Evolutionary conservation across 805 yeast genomes (phyloP).

Genomic region (Cyberlindnera nakhonratchasimensis): DNA sequence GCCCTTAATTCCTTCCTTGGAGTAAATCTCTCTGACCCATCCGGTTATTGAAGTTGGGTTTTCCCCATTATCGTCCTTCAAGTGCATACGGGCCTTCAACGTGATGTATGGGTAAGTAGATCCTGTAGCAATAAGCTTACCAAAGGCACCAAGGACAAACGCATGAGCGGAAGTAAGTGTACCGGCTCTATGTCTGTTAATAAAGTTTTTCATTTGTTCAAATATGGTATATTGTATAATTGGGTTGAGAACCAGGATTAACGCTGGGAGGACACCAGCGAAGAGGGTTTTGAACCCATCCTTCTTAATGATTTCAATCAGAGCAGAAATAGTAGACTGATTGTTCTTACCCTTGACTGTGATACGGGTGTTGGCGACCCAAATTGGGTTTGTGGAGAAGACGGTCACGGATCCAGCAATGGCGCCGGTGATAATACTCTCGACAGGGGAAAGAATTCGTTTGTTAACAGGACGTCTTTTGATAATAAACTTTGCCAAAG

Average conservation of each 20-base stretch:
- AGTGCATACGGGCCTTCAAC: constrained; percentile 82
- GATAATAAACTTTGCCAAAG: constrained; percentile 48
- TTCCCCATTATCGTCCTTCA: constrained; percentile 41
- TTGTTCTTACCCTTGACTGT: constrained; percentile 46
- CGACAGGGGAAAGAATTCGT: constrained; percentile 20
- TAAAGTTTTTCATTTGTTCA: constrained; percentile 74
- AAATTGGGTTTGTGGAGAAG: constrained; percentile 78
- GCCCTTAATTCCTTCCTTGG: constrained; percentile 69
- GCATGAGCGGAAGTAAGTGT: constrained; percentile 67
- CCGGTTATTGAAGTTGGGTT: constrained; percentile 38
- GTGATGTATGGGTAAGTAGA: constrained; percentile 91
- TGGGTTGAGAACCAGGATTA: constrained; percentile 82
- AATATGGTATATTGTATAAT: constrained; percentile 88
- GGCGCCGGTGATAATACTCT: constrained; percentile 44
- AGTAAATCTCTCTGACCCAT: constrained; percentile 55
- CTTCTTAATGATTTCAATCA: constrained; percentile 57
- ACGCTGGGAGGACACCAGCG: constrained; percentile 85
- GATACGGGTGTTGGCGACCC: constrained; percentile 93
- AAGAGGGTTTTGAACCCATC: constrained; percentile 75
- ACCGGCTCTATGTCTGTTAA: constrained; percentile 50
- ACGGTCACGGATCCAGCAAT: constrained; percentile 87
- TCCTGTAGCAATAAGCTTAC: constrained; percentile 85
- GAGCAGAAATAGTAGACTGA: constrained; percentile 49
- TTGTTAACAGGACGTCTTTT: constrained; percentile 22
- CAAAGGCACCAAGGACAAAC: constrained; percentile 82